Evolutionary conservation across 1,139 yeast genomes (phyloP), one percentile per base, ranked within the genome.

Genomic region (Suhomyces terraborum): DNA sequence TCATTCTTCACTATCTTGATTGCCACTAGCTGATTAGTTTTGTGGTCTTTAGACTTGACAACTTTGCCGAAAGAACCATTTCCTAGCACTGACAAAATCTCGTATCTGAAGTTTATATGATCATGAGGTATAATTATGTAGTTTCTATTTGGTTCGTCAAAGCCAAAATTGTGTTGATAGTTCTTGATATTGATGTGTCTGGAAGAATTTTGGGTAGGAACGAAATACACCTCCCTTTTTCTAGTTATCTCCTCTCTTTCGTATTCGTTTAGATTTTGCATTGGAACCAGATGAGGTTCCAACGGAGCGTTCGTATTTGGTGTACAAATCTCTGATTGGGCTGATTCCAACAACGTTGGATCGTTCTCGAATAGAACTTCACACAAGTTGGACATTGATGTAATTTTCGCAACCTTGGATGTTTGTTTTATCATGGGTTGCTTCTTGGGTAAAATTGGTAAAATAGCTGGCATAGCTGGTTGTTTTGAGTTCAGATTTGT

Each of bases 11-110:
- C 82, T 42, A 88, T 77, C 56, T 88, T 88, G 19, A 88, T 69
- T 0, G 96, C 95, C 13, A 84, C 86, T 9, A 72, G 48, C 24
- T 67, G 63, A 30, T 48, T 41, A 17, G 66, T 65, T 55, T 83
- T 82, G 57, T 85, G 88, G 60, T 88, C 96, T 21, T 65, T 61
- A 48, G 93, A 84, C 43, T 77, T 71, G 8, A 86, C 66, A 3
- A 88, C 96, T 45, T 81, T 82, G 0, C 96, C 96, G 68, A 88
- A 88, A 23, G 93, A 82, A 4, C 96, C 96, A 43, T 77, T 81
- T 0, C 96, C 96, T 13, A 88, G 66, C 4, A 71, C 64, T 2
- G 69, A 62, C 22, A 75, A 46, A 6, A 87, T 79, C 49, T 86
- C 82, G 55, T 83, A 88, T 29, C 95, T 64, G 58, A 82, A 88